phyloP scores from a whole-genome alignment of 192 early-diverging fungal species.

The Umbelopsis sp. region DNA sequence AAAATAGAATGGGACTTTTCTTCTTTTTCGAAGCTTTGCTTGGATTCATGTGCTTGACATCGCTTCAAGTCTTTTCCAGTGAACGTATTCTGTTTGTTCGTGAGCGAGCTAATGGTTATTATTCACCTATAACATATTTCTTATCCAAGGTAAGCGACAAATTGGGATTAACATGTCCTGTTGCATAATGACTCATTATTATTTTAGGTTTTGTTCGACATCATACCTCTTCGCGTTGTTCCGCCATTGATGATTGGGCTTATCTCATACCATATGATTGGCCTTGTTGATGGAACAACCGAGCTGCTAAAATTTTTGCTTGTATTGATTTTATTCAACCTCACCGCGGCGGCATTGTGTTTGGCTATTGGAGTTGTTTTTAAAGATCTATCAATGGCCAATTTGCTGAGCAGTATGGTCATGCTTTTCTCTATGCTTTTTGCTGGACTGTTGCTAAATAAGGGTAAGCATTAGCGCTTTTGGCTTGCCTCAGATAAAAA shows the following conservation, averaged over 20 bases:
- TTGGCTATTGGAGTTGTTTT: constrained; percentile 77
- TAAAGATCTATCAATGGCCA: constrained; percentile 73
- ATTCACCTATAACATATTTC: constrained; percentile 70
- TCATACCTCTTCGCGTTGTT: constrained; percentile 77
- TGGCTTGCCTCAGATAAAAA: neutral
- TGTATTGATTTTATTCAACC: constrained; percentile 80
- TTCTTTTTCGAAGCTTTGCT: constrained; percentile 70
- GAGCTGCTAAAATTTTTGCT: constrained; percentile 76
- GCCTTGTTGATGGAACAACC: constrained; percentile 60
- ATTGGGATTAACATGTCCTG: constrained; percentile 23
- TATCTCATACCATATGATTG: constrained; percentile 87
- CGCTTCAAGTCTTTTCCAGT: constrained; percentile 64
- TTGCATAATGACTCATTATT: neutral
- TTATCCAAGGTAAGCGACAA: constrained; percentile 56
- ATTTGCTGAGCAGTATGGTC: constrained; percentile 75
- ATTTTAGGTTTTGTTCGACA: constrained; percentile 59
- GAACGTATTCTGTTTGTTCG: constrained; percentile 73
- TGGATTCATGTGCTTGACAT: constrained; percentile 66
- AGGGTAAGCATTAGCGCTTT: constrained; percentile 45
- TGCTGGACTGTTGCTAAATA: constrained; percentile 88
- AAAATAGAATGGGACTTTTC: constrained; percentile 66
- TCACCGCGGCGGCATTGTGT: constrained; percentile 76
- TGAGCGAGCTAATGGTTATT: constrained; percentile 78
- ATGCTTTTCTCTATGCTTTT: constrained; percentile 91
- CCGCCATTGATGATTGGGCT: constrained; percentile 80